Percentiles rank a stretch among this genome's conserved stretches.
Conservation (phyloP, 1,284 basidiomycete genomes). For the Kwoniella shivajii region DNA sequence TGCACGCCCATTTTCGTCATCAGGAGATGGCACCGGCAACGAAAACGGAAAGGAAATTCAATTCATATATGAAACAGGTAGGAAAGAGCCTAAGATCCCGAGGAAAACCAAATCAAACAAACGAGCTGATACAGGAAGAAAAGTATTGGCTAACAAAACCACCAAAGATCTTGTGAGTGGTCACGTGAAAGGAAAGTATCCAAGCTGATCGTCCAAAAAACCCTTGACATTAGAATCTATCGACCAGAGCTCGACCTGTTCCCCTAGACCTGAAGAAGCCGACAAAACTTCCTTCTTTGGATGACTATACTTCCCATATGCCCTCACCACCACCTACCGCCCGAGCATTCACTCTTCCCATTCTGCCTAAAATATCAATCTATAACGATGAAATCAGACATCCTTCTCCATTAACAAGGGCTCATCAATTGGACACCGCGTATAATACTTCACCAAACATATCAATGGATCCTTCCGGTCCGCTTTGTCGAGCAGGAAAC, state of each 20-base stretch:
- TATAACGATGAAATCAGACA: not conserved
- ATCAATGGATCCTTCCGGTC: not conserved
- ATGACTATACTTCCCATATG: not conserved
- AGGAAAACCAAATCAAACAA: not conserved
- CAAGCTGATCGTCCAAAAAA: not conserved
- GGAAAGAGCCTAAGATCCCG: conserved; percentile 1
- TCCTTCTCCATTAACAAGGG: not conserved
- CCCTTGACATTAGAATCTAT: not conserved
- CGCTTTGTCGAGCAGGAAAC: not conserved
- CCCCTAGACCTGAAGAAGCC: not conserved
- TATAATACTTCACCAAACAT: not conserved
- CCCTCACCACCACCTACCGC: conserved; percentile 2
- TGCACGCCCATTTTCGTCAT: not conserved
- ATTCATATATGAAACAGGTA: conserved; percentile 1
- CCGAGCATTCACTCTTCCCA: not conserved
- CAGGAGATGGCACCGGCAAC: not conserved
- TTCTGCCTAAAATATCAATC: not conserved
- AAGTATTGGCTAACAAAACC: not conserved
- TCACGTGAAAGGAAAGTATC: not conserved
- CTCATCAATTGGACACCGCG: not conserved
- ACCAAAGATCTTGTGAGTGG: not conserved
- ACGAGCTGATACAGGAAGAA: not conserved
- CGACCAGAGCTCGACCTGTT: not conserved
- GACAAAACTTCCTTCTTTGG: not conserved
- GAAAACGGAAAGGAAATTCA: not conserved